phyloP scores from a whole-genome alignment of 2,329 filamentous ascomycete species.

The Scytalidium sp. region DNA sequence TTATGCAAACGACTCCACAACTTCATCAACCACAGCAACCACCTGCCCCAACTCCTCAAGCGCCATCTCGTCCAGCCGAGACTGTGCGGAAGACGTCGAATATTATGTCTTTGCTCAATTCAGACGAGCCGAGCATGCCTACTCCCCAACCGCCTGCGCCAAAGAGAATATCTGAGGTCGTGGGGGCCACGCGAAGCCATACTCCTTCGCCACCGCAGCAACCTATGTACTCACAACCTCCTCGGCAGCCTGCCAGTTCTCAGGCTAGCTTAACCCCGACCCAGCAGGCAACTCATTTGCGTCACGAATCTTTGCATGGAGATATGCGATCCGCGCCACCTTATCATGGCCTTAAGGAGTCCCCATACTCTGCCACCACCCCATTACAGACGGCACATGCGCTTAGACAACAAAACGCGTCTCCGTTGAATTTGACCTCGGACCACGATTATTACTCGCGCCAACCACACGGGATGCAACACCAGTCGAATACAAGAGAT shows the following conservation, averaged over 20 bases:
- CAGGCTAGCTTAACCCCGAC: not conserved
- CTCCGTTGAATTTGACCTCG: conserved; percentile 23
- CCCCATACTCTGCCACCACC: conserved; percentile 28
- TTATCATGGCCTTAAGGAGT: conserved; percentile 27
- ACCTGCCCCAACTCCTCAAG: conserved; percentile 26
- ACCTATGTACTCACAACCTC: conserved; percentile 20
- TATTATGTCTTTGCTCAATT: conserved; percentile 61
- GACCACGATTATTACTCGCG: conserved; percentile 29
- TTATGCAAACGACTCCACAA: conserved; percentile 16
- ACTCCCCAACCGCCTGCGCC: conserved; percentile 37
- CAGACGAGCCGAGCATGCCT: conserved; percentile 48
- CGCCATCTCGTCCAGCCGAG: conserved; percentile 37
- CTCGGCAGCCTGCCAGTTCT: conserved; percentile 23
- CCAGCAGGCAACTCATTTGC: conserved; percentile 18
- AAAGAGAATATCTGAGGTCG: conserved; percentile 23
- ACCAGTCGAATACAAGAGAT: conserved; percentile 18
- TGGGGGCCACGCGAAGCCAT: conserved; percentile 15
- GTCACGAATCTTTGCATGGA: conserved; percentile 23
- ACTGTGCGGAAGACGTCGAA: conserved; percentile 59
- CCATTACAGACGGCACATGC: conserved; percentile 13
- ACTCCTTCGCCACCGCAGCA: conserved; percentile 23
- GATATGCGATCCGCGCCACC: conserved; percentile 24
- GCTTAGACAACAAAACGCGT: conserved; percentile 19
- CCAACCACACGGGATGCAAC: conserved; percentile 18
- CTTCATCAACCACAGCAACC: conserved; percentile 1